Percentiles rank a stretch among this genome's conserved stretches.
These are phyloP conservation scores for Picochlorum sp. DNA, from an alignment of 139 green algal species.

Conservation along the genomic window DNA sequence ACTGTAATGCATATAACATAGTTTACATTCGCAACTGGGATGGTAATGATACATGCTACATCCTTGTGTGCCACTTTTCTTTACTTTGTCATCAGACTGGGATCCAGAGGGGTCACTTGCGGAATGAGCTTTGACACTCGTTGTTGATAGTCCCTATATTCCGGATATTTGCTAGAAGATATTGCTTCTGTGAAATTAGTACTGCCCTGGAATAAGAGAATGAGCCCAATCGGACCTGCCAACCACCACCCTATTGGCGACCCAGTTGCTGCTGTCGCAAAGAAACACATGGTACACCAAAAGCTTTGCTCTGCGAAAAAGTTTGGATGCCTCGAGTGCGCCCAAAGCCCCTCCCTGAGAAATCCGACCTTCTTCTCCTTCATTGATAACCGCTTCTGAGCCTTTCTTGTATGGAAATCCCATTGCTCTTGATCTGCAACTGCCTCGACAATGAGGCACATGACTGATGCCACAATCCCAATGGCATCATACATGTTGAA, in stretches of 20 bases:
- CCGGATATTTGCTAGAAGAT: slow-evolving; percentile 21
- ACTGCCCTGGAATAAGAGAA: slow-evolving; percentile 16
- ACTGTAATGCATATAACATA: too few species aligned
- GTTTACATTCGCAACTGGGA: too few species aligned
- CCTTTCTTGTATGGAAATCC: slow-evolving; percentile 23
- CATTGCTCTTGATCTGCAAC: slow-evolving; percentile 30
- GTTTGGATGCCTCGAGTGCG: slow-evolving; percentile 25
- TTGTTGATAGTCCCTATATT: slow-evolving; percentile 21
- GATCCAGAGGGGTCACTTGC: background rate
- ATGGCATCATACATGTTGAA: slow-evolving; percentile 16
- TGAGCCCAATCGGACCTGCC: slow-evolving; percentile 3
- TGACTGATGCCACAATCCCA: slow-evolving; percentile 3
- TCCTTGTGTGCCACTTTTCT: too few species aligned
- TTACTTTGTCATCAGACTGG: background rate
- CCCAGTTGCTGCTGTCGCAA: slow-evolving; percentile 14
- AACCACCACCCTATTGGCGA: slow-evolving; percentile 24
- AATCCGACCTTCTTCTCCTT: slow-evolving; percentile 15
- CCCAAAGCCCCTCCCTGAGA: slow-evolving; percentile 15
- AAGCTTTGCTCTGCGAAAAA: slow-evolving; percentile 26
- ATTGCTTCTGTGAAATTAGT: slow-evolving; percentile 28
- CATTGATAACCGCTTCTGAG: background rate
- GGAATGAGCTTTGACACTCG: slow-evolving; percentile 22
- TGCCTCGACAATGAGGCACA: slow-evolving; percentile 21
- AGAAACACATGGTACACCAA: slow-evolving; percentile 29
- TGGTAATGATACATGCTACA: too few species aligned